A percentile compares a stretch with the other conserved stretches of the same genome.
These are phyloP conservation scores for Trametes pubescens DNA, from an alignment of 1,284 basidiomycete species.

Conservation along the genomic window DNA sequence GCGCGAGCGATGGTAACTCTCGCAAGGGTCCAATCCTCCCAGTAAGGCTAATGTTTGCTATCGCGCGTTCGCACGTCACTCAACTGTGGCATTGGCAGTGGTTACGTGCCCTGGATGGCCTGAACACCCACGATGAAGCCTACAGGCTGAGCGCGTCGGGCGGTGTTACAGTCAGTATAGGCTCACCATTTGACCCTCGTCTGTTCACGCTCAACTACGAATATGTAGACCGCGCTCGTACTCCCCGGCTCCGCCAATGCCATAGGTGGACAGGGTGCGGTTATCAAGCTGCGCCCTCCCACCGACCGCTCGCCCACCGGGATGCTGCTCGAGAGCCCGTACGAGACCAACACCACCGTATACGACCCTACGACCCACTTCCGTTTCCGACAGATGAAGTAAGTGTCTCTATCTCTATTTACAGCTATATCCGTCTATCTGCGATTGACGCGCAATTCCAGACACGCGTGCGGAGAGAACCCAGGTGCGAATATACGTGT, in stretches of 20 bases:
- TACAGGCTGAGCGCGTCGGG: slow-evolving; percentile 51
- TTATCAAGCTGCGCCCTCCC: slow-evolving; percentile 59
- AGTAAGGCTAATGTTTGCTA: slow-evolving; percentile 13
- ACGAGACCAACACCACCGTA: slow-evolving; percentile 46
- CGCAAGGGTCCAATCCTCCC: slow-evolving; percentile 50
- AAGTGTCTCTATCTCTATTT: background rate
- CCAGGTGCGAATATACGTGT: slow-evolving; percentile 36
- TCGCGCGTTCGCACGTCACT: background rate
- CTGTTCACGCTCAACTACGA: background rate
- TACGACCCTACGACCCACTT: slow-evolving; percentile 42
- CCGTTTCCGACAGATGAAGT: slow-evolving; percentile 59
- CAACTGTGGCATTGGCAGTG: slow-evolving; percentile 35
- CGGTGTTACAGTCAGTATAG: slow-evolving; percentile 48
- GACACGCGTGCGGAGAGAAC: slow-evolving; percentile 46
- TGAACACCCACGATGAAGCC: slow-evolving; percentile 51
- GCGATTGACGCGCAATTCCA: background rate
- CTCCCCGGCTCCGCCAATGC: slow-evolving; percentile 58
- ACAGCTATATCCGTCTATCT: background rate
- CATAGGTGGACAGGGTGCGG: slow-evolving; percentile 50
- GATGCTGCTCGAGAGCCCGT: slow-evolving; percentile 58
- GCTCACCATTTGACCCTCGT: background rate
- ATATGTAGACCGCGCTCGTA: slow-evolving; percentile 47
- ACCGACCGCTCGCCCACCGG: slow-evolving; percentile 54
- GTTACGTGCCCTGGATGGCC: slow-evolving; percentile 56
- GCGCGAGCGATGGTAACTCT: slow-evolving; percentile 48